Percentiles rank a stretch among this genome's conserved stretches.
Conservation (phyloP, 2,329 filamentous ascomycete species). For the Didymella glomerata region DNA sequence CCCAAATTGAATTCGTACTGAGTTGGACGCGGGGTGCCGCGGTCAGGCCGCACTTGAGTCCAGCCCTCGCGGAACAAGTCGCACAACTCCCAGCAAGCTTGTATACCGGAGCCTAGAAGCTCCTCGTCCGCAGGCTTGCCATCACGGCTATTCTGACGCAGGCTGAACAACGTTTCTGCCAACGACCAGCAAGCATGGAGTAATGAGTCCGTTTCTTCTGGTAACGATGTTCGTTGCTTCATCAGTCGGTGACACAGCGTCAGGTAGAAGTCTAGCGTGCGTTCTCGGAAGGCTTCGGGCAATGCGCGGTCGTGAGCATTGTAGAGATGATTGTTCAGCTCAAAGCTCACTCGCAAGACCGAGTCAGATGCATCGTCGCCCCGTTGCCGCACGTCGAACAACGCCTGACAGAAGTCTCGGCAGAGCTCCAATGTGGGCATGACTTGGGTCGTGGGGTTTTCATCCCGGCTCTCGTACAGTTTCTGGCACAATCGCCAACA, state of each 20-base stretch:
- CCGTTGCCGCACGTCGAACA: constrained; percentile 84
- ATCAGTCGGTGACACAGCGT: constrained; percentile 94
- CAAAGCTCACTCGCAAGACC: constrained; percentile 88
- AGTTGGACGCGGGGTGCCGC: constrained; percentile 82
- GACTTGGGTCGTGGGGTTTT: constrained; percentile 73
- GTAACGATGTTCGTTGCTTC: constrained; percentile 84
- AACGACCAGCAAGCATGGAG: constrained; percentile 88
- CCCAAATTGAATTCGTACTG: constrained; percentile 71
- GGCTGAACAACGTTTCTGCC: constrained; percentile 90
- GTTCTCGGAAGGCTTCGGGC: constrained; percentile 85
- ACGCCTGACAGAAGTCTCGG: constrained; percentile 87
- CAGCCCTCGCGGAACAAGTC: constrained; percentile 93
- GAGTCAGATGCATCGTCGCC: constrained; percentile 84
- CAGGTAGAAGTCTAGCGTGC: constrained; percentile 93
- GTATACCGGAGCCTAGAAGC: constrained; percentile 83
- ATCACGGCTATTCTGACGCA: constrained; percentile 82
- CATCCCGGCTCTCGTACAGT: constrained; percentile 81
- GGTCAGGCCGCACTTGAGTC: constrained; percentile 85
- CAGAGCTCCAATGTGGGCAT: constrained; percentile 83
- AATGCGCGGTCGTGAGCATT: constrained; percentile 87
- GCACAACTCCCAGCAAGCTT: constrained; percentile 93
- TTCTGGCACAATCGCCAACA: constrained; percentile 94
- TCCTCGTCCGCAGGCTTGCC: constrained; percentile 80
- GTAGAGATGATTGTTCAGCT: constrained; percentile 94
- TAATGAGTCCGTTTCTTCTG: constrained; percentile 83